Percentiles rank a stretch among this genome's conserved stretches.
These are phyloP conservation scores for Termitomyces titanicus DNA, from an alignment of 768 basidiomycete species.

Conservation along the genomic window DNA sequence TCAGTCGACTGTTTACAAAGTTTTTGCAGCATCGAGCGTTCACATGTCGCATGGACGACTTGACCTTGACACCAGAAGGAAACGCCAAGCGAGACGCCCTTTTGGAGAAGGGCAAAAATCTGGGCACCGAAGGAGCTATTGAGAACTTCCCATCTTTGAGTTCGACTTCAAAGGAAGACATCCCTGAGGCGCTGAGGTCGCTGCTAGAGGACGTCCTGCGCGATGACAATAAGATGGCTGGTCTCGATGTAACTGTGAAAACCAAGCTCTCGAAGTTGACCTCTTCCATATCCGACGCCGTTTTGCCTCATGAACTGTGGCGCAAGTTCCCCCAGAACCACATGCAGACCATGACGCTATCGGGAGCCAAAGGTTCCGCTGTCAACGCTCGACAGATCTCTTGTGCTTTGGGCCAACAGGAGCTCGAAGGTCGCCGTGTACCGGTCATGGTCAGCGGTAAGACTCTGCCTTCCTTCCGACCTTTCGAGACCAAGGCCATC, in stretches of 20 bases:
- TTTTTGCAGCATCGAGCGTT: slow-evolving; percentile 96
- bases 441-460: slow-evolving; percentile 99
- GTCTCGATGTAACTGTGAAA: slow-evolving; percentile 91
- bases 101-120: slow-evolving; percentile 58
- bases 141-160: slow-evolving; percentile 83
- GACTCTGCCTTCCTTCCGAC: slow-evolving; percentile 93
- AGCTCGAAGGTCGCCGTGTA: slow-evolving; percentile 96
- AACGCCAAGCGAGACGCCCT: slow-evolving; percentile 67
- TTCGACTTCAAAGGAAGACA: slow-evolving; percentile 46
- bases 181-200: slow-evolving; percentile 51
- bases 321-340: slow-evolving; percentile 97
- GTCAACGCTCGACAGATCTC: slow-evolving; percentile 98
- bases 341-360: slow-evolving; percentile 99
- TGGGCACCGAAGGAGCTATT: slow-evolving; percentile 85
- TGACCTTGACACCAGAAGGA: slow-evolving; percentile 82
- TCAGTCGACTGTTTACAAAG: slow-evolving; percentile 94
- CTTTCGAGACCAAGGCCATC: slow-evolving; percentile 97
- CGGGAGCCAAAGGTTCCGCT: slow-evolving; percentile 96
- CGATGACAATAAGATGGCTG: slow-evolving; percentile 97
- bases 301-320: slow-evolving; percentile 81
- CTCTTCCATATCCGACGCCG: slow-evolving; percentile 83
- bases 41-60: slow-evolving; percentile 98
- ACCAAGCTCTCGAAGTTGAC: slow-evolving; percentile 82
- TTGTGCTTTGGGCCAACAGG: slow-evolving; percentile 96
- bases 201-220: slow-evolving; percentile 90